phyloP scores from a whole-genome alignment of 1,284 basidiomycete species.

The Puccinia triticina region DNA sequence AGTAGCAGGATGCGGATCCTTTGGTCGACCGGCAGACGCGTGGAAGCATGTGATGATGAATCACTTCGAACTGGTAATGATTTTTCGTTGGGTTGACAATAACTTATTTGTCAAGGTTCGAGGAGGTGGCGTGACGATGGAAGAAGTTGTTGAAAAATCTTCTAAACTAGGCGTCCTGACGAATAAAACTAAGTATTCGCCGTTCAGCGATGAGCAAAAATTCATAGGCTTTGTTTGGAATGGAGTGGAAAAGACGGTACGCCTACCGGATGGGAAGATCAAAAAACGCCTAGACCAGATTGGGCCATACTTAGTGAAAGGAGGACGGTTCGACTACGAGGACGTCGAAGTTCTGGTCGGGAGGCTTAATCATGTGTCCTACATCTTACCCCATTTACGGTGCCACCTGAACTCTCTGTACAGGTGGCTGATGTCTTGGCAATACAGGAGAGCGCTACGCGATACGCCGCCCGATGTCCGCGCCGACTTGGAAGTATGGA shows the following conservation, averaged over 20 bases:
- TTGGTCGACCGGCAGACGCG: constrained; percentile 27
- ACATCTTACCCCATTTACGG: too few species aligned
- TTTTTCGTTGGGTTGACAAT: too few species aligned
- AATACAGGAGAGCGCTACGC: neutral
- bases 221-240: constrained; percentile 33
- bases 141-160: neutral
- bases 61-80: too few species aligned
- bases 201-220: too few species aligned
- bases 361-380: neutral
- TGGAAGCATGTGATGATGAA: constrained; percentile 40
- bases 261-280: neutral
- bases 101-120: neutral
- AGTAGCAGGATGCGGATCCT: neutral
- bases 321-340: neutral
- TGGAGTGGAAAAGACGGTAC: neutral
- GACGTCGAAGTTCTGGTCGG: neutral
- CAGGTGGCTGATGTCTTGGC: too few species aligned
- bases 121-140: neutral
- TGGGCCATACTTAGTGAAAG: neutral
- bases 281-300: neutral
- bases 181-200: too few species aligned
- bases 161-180: too few species aligned
- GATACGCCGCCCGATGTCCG: neutral
- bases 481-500: neutral
- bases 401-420: too few species aligned